phyloP scores from a whole-genome alignment of 257 asterid species.

The Solanum ossicruentum region DNA sequence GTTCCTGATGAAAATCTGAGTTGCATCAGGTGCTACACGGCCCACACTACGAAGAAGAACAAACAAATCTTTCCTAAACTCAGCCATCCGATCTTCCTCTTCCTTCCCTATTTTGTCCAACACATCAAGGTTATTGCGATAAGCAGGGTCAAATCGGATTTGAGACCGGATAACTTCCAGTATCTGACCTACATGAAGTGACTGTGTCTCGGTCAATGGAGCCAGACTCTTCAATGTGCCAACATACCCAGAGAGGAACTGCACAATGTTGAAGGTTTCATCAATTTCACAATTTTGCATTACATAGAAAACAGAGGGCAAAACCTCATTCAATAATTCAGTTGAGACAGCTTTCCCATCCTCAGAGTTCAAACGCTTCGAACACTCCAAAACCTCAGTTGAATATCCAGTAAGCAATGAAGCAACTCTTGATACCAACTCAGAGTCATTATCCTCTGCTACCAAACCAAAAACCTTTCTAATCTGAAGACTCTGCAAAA shows the following conservation, averaged over 20 bases:
- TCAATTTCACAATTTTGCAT: conserved; percentile 64
- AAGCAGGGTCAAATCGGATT: conserved; percentile 55
- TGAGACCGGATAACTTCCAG: conserved; percentile 63
- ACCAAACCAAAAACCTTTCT: conserved; percentile 68
- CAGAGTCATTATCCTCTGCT: conserved; percentile 42
- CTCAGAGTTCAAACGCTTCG: conserved; percentile 43
- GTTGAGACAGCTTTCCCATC: conserved; percentile 47
- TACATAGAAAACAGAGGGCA: conserved; percentile 75
- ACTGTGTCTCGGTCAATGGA: conserved; percentile 52
- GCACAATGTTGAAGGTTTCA: conserved; percentile 59
- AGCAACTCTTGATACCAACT: conserved; percentile 54
- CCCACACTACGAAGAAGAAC: conserved; percentile 68
- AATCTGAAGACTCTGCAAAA: conserved; percentile 63
- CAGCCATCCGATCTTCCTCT: conserved; percentile 89
- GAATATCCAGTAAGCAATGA: conserved; percentile 83
- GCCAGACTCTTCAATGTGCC: conserved; percentile 70
- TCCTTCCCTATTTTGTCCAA: conserved; percentile 81
- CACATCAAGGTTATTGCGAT: conserved; percentile 51
- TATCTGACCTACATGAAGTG: conserved; percentile 65
- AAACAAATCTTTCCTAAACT: conserved; percentile 73
- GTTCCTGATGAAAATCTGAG: conserved; percentile 66
- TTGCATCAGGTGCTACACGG: conserved; percentile 83
- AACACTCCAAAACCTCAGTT: conserved; percentile 70
- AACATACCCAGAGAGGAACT: conserved; percentile 79
- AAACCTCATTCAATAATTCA: conserved; percentile 75